phyloP scores from a whole-genome alignment of 202 grass and related monocot genomes.

The Setaria viridis region DNA sequence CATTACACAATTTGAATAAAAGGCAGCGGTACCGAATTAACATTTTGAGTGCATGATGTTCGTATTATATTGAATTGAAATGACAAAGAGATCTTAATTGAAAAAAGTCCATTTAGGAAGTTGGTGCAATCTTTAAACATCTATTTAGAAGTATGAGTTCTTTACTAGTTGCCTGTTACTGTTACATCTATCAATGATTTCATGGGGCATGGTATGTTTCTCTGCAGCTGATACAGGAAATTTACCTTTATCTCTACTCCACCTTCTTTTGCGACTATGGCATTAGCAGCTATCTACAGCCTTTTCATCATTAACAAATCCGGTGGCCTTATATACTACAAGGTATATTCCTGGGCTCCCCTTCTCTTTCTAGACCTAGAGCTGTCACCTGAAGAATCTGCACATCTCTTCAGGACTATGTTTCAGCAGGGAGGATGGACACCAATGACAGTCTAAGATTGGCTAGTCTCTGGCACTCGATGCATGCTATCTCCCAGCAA shows the following conservation, averaged over 20 bases:
- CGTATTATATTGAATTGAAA: not conserved
- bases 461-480: slow-evolving; percentile 97
- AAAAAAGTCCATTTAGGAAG: not conserved
- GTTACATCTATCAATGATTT: not conserved
- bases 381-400: slow-evolving; percentile 18
- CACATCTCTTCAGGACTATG: slow-evolving; percentile 69
- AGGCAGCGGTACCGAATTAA: not conserved
- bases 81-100: not conserved
- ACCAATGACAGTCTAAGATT: slow-evolving; percentile 89
- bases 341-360: slow-evolving; percentile 53
- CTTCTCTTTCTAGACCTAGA: slow-evolving; percentile 20
- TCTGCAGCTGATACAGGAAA: slow-evolving; percentile 29
- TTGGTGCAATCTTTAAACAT: not conserved
- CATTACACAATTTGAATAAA: not conserved
- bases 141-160: not conserved
- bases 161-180: not conserved
- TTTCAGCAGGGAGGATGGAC: slow-evolving; percentile 85
- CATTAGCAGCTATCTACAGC: slow-evolving; percentile 83
- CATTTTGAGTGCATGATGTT: not conserved
- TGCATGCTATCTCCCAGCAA: slow-evolving; percentile 98
- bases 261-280: slow-evolving; percentile 31
- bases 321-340: slow-evolving; percentile 93
- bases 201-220: not conserved
- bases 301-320: slow-evolving; percentile 99
- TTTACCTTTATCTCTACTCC: not conserved